Evolutionary conservation across 1,139 yeast genomes (phyloP), one percentile per base, ranked within the genome.

Genomic region (Sugiyamaella xylanicola): DNA sequence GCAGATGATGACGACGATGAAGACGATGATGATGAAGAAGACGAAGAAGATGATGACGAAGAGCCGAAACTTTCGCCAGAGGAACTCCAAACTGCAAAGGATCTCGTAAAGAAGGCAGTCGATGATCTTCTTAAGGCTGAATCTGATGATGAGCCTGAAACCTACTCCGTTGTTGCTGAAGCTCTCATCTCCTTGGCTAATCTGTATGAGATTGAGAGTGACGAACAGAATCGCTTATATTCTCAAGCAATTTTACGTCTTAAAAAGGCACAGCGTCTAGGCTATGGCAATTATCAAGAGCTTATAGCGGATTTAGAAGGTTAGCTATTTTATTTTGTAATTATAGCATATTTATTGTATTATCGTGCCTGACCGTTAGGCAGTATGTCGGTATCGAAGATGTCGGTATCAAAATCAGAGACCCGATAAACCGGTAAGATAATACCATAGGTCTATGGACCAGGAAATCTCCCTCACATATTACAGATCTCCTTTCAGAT

Each of bases 121-220:
- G 73, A 76, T 41, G 79, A 81, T 63, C 74, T 89, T 55, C 72
- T 77, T 56, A 72, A 75, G 57, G 86, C 91, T 0, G 82, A 85
- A 68, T 82, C 84, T 53, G 83, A 82, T 29, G 89, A 85, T 52
- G 89, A 86, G 39, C 96, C 96, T 0, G 86, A 85, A 57, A 77
- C 86, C 7, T 86, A 93, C 87, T 96, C 85, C 4, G 81, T 81
- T 49, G 62, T 87, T 45, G 97, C 97, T 1, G 98, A 93, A 69
- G 92, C 95, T 0, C 77, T 83, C 67, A 87, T 92, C 37, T 81
- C 86, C 13, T 74, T 88, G 63, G 97, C 92, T 8, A 91, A 91
- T 66, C 68, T 90, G 56, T 76, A 80, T 61, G 87, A 84, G 9
- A 73, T 81, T 43, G 91, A 86, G 39, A 78, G 87, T 53, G 72